Base-by-base conservation (phyloP, 257 asterid species). In the Plantago major region DNA sequence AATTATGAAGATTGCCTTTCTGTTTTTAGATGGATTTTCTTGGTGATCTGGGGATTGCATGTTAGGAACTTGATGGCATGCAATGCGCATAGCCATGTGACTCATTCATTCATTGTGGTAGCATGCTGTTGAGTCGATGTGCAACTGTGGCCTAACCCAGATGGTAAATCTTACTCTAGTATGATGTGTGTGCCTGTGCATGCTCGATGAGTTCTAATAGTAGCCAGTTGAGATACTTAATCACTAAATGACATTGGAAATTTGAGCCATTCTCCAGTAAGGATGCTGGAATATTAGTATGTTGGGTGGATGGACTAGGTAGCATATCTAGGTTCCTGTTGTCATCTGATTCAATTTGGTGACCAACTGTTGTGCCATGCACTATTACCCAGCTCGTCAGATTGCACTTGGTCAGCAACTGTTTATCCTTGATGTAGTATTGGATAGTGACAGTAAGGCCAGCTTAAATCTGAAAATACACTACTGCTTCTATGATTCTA, bases 21-120 rank as follows among this genome's bases (percentile, higher is more conserved):
- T 71, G 26, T 73, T 81, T 79, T 73, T 83, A 79, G 92, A 82
- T 78, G 74, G 82, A 83, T 82, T 71, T 76, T 83, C 73, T 61
- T 71, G 73, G 92, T 78, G 79, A 76, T 84, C 80, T 80, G 88
- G 81, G 92, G 88, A 84, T 84, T 87, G 95, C 93, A 55, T 76
- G 61, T 78, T 81, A 84, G 87, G 79, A 76, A 64, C 84, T 72
- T 80, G 90, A 79, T 75, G 89, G 74, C 71, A 60, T 76, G 72
- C 72, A 77, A 79, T 80, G 84, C 84, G 71, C 82, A 76, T 68
- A 70, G 71, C 74, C 85, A 67, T 75, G 79, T 64, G 74, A 71
- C 74, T 79, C 77, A n/a, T n/a, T n/a, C n/a, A 73, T 74, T 81
- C 78, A 73, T 74, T 82, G 79, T 70, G 78, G 92, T 81, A 72